A percentile compares a stretch with the other conserved stretches of the same genome.
Evolutionary conservation across 108 stramenopile species (phyloP).

Genomic region (Pseudonitzschia multistriata): DNA sequence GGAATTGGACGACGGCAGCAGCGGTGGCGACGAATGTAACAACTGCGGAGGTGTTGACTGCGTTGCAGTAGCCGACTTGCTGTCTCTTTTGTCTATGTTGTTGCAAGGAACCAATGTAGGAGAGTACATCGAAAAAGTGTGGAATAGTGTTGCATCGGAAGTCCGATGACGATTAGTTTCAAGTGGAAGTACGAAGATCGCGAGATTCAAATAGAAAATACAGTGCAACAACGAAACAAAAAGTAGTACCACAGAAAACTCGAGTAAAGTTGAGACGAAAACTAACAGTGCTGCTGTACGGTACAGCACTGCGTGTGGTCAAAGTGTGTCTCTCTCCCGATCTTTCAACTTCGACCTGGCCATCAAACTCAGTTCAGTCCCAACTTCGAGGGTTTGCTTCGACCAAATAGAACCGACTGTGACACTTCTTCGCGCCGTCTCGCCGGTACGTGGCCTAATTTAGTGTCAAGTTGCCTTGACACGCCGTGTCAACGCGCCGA

Average conservation of each 20-base stretch:
- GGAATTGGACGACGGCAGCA: no score
- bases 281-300: no score
- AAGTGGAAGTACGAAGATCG: conserved; percentile 11
- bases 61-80: background rate
- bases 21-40: no score
- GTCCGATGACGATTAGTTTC: background rate
- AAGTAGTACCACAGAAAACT: background rate
- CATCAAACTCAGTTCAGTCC: background rate
- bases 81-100: background rate
- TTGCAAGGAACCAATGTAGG: background rate
- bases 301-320: no score
- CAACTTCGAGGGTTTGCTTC: background rate
- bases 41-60: no score
- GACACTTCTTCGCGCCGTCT: background rate
- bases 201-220: background rate
- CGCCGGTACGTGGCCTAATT: background rate
- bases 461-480: background rate
- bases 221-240: background rate
- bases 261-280: no score
- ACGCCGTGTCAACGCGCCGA: background rate
- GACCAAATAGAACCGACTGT: no score
- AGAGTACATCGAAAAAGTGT: conserved; percentile 2
- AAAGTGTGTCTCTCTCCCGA: background rate
- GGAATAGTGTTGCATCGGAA: background rate
- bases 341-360: conserved; percentile 4